phyloP scores from a whole-genome alignment of 148 eudicot species.

The Amaranthus hypochondriacus region DNA sequence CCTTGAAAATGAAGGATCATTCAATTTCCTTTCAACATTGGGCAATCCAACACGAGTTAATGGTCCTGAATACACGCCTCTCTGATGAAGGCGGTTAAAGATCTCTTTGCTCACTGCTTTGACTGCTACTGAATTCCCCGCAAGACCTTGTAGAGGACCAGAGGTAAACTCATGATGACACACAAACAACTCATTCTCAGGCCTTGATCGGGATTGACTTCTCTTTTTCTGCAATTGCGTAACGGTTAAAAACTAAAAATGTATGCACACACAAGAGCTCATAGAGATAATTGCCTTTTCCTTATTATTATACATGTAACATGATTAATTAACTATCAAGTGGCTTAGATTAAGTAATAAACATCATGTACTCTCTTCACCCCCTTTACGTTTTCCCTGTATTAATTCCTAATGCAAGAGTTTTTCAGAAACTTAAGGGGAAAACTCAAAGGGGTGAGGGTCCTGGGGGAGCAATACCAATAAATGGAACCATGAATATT shows the following conservation, averaged over 20 bases:
- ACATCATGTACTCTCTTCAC: too few species aligned
- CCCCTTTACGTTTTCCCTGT: too few species aligned
- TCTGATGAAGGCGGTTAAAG: constrained; percentile 36
- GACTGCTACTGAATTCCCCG: constrained; percentile 26
- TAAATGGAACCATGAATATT: background rate
- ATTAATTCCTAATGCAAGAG: too few species aligned
- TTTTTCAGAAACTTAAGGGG: too few species aligned
- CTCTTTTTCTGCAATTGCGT: constrained; percentile 44
- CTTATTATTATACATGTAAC: background rate
- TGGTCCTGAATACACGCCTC: constrained; percentile 69
- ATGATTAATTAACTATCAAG: background rate
- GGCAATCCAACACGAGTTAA: constrained; percentile 48
- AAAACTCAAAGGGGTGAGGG: too few species aligned
- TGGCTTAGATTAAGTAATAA: background rate
- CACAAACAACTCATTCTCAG: constrained; percentile 34
- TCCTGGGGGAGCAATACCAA: background rate
- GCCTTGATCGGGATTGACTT: constrained; percentile 27
- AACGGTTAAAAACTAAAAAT: background rate
- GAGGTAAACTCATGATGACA: constrained; percentile 34
- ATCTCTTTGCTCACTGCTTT: constrained; percentile 43
- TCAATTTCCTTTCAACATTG: constrained; percentile 37
- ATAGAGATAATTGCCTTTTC: background rate
- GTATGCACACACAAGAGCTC: background rate
- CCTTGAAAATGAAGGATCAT: constrained; percentile 32
- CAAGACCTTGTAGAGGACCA: constrained; percentile 32